These are phyloP conservation scores for Bisporella sp. DNA, from an alignment of 2,329 filamentous ascomycete genomes.

Conservation along the genomic window DNA sequence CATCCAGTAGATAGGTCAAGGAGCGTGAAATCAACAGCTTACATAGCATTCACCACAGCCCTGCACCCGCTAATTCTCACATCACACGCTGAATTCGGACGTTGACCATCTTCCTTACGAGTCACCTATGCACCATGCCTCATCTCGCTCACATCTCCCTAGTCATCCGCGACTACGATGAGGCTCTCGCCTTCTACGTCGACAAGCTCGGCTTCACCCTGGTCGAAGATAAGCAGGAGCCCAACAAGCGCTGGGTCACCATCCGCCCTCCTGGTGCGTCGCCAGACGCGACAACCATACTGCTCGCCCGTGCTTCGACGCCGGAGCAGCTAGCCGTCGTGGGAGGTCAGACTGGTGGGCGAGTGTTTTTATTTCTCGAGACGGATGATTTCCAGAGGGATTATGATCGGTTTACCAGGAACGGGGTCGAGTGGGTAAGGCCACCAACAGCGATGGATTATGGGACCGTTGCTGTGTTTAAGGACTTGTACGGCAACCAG, in stretches of 20 bases:
- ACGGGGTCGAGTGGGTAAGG: not conserved
- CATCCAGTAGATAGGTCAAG: too few species aligned
- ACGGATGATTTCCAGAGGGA: not conserved
- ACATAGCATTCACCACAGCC: too few species aligned
- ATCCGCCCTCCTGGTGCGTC: not conserved
- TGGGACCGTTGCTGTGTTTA: not conserved
- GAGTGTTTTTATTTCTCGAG: not conserved
- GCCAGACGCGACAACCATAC: not conserved
- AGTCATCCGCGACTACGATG: not conserved
- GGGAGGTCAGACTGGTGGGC: not conserved
- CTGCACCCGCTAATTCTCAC: too few species aligned
- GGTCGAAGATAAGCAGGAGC: not conserved
- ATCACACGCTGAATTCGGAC: too few species aligned
- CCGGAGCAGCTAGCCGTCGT: not conserved
- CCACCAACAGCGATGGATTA: not conserved
- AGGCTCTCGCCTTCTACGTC: not conserved
- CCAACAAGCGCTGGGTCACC: not conserved
- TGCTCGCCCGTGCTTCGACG: not conserved
- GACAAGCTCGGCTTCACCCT: not conserved
- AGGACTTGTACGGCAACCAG: not conserved
- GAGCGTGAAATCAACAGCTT: too few species aligned
- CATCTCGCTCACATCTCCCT: not conserved
- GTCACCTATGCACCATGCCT: too few species aligned
- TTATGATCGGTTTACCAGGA: not conserved
- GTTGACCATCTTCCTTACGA: too few species aligned